phyloP scores from a whole-genome alignment of 257 asterid genomes.

The Solanum sparsipilum region DNA sequence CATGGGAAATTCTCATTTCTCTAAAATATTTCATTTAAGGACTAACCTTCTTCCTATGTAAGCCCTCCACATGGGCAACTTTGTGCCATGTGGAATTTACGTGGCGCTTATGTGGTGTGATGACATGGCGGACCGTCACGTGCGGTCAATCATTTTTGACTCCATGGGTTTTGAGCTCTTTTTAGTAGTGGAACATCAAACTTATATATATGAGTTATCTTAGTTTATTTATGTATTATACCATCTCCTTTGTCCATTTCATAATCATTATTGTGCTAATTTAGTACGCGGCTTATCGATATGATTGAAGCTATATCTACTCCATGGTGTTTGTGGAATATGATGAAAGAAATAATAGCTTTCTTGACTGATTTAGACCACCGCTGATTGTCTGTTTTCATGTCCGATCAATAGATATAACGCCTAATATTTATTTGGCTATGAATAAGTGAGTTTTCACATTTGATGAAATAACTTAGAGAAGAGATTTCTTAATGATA shows the following conservation, averaged over 20 bases:
- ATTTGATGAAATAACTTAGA: neutral
- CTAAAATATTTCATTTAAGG: no score
- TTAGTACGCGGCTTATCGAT: slow-evolving; percentile 2
- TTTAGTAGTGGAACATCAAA: neutral
- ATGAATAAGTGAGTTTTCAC: neutral
- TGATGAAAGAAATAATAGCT: neutral
- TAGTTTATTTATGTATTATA: neutral
- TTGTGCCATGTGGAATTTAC: no score
- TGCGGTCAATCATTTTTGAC: no score
- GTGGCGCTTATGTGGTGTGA: no score
- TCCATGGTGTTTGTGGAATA: neutral
- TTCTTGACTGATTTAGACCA: neutral
- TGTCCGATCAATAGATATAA: neutral
- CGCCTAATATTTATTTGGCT: neutral
- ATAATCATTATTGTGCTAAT: neutral
- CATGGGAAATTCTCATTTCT: no score
- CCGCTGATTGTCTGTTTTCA: neutral
- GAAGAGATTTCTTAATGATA: neutral
- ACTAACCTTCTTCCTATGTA: no score
- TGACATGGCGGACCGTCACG: no score
- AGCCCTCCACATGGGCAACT: no score
- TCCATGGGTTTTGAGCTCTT: no score
- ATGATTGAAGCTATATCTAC: slow-evolving; percentile 15
- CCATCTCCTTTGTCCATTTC: neutral
- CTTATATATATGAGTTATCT: neutral